Evolutionary conservation across 352 stramenopile species (phyloP).

Genomic region (Albugo laibachii): DNA sequence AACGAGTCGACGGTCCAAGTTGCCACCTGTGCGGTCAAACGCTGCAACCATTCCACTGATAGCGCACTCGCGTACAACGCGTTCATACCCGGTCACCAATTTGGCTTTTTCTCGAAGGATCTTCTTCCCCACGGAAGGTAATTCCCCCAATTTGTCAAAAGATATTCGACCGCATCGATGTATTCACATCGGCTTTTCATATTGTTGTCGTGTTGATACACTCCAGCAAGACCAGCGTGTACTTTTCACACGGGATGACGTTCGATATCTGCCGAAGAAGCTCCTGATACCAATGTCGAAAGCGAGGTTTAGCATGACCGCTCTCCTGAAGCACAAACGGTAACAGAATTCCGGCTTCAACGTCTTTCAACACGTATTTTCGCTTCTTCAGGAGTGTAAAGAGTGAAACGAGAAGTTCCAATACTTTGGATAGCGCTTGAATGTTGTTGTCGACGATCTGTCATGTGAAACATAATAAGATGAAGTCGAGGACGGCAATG

Average conservation of each 20-base stretch:
- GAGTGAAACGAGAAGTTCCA: slow-evolving; percentile 64
- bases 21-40: slow-evolving; percentile 36
- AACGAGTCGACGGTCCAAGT: slow-evolving; percentile 44
- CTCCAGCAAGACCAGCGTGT: slow-evolving; percentile 44
- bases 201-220: slow-evolving; percentile 68
- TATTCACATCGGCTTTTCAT: slow-evolving; percentile 72
- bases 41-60: slow-evolving; percentile 46
- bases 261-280: slow-evolving; percentile 66
- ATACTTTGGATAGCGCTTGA: slow-evolving; percentile 56
- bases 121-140: slow-evolving; percentile 23
- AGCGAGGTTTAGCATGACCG: slow-evolving; percentile 63
- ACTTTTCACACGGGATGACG: slow-evolving; percentile 64
- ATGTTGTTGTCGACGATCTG: slow-evolving; percentile 78
- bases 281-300: slow-evolving; percentile 59
- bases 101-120: slow-evolving; percentile 57
- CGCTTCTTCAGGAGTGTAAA: slow-evolving; percentile 49
- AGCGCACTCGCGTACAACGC: slow-evolving; percentile 61
- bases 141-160: too few species aligned
- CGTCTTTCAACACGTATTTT: slow-evolving; percentile 51
- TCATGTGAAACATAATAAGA: slow-evolving; percentile 71
- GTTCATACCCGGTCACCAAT: slow-evolving; percentile 59
- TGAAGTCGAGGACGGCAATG: slow-evolving; percentile 39
- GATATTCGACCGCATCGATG: slow-evolving; percentile 61
- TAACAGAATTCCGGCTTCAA: slow-evolving; percentile 61
- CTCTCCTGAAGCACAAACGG: slow-evolving; percentile 72